phyloP scores from a whole-genome alignment of 1,284 basidiomycete species.

The Rhodotorula sp. region DNA sequence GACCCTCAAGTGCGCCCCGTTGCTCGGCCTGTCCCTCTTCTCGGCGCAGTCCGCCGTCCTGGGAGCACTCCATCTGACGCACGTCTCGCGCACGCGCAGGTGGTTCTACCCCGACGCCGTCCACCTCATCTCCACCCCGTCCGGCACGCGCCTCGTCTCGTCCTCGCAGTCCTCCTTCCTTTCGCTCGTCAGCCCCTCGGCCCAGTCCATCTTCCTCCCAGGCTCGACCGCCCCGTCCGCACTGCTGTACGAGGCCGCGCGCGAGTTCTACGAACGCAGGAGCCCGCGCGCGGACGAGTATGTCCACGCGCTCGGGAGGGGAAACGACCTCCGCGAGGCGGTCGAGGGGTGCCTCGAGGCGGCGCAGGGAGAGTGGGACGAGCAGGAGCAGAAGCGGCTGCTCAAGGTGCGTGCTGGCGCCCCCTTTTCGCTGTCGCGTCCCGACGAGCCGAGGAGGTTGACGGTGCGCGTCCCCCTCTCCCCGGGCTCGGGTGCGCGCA shows the following conservation, averaged over 20 bases:
- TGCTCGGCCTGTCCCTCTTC: constrained; percentile 54
- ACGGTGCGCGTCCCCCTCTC: too few species aligned
- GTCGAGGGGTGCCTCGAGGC: constrained; percentile 93
- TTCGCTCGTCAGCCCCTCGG: constrained; percentile 85
- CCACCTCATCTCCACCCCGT: constrained; percentile 78
- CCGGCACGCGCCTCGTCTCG: constrained; percentile 83
- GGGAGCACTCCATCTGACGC: background rate
- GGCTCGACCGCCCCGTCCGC: constrained; percentile 90
- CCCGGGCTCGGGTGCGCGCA: constrained; percentile 48
- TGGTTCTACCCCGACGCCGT: constrained; percentile 77
- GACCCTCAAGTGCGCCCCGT: constrained; percentile 68
- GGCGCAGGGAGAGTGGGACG: constrained; percentile 88
- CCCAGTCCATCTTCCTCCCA: constrained; percentile 80
- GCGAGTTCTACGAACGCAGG: constrained; percentile 71
- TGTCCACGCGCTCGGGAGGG: constrained; percentile 69
- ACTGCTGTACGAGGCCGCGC: constrained; percentile 88
- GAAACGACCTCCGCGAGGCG: constrained; percentile 71
- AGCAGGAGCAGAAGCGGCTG: constrained; percentile 81
- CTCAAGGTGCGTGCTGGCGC: constrained; percentile 72
- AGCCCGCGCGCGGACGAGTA: constrained; percentile 91
- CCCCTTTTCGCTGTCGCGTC: too few species aligned
- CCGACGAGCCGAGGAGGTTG: too few species aligned
- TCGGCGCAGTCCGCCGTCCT: background rate
- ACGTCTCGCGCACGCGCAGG: constrained; percentile 53
- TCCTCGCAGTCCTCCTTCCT: constrained; percentile 80